These are phyloP conservation scores for Aspergillus sp. DNA, from an alignment of 2,329 filamentous ascomycete species.

Conservation along the genomic window DNA sequence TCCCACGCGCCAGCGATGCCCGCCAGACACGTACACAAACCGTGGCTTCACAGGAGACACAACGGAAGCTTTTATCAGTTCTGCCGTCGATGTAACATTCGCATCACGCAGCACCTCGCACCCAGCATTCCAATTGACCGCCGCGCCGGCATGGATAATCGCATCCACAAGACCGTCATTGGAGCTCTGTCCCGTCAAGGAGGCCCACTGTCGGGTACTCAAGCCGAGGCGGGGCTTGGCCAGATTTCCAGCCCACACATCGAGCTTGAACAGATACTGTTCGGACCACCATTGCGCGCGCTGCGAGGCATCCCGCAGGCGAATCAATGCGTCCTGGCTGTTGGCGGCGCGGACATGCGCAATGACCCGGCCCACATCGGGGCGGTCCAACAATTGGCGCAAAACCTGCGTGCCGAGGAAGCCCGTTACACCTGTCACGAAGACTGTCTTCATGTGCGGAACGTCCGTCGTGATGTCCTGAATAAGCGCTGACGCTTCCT, in stretches of 20 bases:
- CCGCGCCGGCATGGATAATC: conserved; percentile 6
- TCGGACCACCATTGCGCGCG: neutral
- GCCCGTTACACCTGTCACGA: conserved; percentile 14
- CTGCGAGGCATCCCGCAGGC: neutral
- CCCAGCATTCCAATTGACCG: conserved; percentile 6
- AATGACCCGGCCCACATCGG: conserved; percentile 7
- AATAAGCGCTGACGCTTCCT: conserved; percentile 5
- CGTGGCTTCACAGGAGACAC: conserved; percentile 1
- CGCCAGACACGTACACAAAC: conserved; percentile 6
- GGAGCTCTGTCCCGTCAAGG: conserved; percentile 1
- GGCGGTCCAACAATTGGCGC: conserved; percentile 7
- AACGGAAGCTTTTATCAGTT: conserved; percentile 2
- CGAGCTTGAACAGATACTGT: neutral
- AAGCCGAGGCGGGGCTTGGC: conserved; percentile 6
- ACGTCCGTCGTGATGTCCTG: conserved; percentile 4
- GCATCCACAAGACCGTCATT: conserved; percentile 5
- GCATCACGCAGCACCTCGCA: conserved; percentile 3
- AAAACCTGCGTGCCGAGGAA: conserved; percentile 16
- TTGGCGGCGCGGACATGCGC: conserved; percentile 3
- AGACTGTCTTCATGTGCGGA: conserved; percentile 6
- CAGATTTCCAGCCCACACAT: conserved; percentile 6
- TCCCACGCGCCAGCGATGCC: conserved; percentile 1
- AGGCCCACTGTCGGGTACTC: conserved; percentile 2
- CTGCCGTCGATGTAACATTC: conserved; percentile 6
- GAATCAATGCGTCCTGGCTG: neutral